Percentiles rank a stretch among this genome's conserved stretches.
Conservation (phyloP, 305 asterid species). For the Solanum hybrid region DNA sequence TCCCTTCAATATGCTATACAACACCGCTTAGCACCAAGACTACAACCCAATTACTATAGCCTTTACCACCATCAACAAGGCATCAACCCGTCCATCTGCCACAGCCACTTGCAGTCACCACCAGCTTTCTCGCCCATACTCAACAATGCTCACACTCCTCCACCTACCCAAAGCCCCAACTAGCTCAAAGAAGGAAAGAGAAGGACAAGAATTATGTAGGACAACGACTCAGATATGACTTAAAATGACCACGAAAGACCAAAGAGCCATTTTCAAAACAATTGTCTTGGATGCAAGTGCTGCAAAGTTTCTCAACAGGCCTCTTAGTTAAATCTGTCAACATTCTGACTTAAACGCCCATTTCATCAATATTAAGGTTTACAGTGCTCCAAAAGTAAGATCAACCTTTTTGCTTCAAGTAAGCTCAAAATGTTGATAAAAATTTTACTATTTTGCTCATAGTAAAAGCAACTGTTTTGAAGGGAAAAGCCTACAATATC, state of each 20-base stretch:
- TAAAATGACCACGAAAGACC: neutral
- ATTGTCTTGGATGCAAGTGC: neutral
- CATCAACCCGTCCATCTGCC: neutral
- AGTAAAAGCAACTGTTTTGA: neutral
- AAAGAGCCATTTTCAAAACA: neutral
- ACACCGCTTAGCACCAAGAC: neutral
- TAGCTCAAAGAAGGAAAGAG: slow-evolving; percentile 1
- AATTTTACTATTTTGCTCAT: neutral
- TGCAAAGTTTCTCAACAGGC: neutral
- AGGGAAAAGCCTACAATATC: neutral
- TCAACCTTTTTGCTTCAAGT: neutral
- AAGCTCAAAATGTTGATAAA: neutral
- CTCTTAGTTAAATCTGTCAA: neutral
- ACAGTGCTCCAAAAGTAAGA: neutral
- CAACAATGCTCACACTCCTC: neutral
- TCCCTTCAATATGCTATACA: neutral
- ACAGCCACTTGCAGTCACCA: neutral
- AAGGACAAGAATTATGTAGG: neutral
- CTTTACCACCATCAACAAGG: neutral
- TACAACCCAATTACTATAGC: neutral
- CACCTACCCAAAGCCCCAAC: neutral
- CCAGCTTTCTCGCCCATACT: neutral
- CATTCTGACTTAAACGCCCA: neutral
- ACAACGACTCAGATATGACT: neutral
- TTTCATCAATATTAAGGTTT: neutral